phyloP scores from a whole-genome alignment of 805 yeast species.

The Monosporozyma aerobia region DNA sequence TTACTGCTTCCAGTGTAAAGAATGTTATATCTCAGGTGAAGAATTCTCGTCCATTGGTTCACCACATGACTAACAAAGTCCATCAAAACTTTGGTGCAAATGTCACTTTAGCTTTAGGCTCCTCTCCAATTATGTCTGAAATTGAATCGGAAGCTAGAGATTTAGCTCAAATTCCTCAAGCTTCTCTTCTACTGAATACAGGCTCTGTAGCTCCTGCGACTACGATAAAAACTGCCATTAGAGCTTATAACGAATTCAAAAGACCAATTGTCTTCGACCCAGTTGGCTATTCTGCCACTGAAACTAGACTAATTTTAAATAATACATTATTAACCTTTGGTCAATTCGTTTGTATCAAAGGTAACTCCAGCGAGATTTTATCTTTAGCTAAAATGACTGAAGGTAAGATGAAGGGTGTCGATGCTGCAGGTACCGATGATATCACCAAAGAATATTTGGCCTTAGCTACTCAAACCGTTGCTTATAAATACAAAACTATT shows the following conservation, averaged over 20 bases:
- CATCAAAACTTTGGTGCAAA: slow-evolving; percentile 85
- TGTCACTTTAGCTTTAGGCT: slow-evolving; percentile 73
- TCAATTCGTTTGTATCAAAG: slow-evolving; percentile 62
- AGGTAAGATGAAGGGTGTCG: slow-evolving; percentile 64
- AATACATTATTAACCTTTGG: slow-evolving; percentile 45
- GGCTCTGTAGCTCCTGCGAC: slow-evolving; percentile 55
- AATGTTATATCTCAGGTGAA: slow-evolving; percentile 20
- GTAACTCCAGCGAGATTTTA: slow-evolving; percentile 74
- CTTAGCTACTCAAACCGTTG: slow-evolving; percentile 39
- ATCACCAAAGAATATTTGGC: slow-evolving; percentile 25
- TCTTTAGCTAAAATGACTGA: slow-evolving; percentile 43
- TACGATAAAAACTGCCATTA: slow-evolving; percentile 43
- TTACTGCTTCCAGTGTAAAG: neutral
- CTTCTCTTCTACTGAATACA: slow-evolving; percentile 58
- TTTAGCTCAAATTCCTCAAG: slow-evolving; percentile 45
- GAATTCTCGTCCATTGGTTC: slow-evolving; percentile 51
- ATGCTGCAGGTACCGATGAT: slow-evolving; percentile 32
- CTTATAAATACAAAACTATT: slow-evolving; percentile 42
- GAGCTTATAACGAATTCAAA: slow-evolving; percentile 45
- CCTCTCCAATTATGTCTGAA: slow-evolving; percentile 85
- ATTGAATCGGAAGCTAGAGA: slow-evolving; percentile 57
- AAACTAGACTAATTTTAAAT: slow-evolving; percentile 43
- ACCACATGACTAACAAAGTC: slow-evolving; percentile 83
- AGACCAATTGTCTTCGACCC: slow-evolving; percentile 77
- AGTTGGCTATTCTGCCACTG: slow-evolving; percentile 85